Base-by-base conservation (phyloP, 2,329 filamentous ascomycete species). In the Ambrosiella beaveri region DNA sequence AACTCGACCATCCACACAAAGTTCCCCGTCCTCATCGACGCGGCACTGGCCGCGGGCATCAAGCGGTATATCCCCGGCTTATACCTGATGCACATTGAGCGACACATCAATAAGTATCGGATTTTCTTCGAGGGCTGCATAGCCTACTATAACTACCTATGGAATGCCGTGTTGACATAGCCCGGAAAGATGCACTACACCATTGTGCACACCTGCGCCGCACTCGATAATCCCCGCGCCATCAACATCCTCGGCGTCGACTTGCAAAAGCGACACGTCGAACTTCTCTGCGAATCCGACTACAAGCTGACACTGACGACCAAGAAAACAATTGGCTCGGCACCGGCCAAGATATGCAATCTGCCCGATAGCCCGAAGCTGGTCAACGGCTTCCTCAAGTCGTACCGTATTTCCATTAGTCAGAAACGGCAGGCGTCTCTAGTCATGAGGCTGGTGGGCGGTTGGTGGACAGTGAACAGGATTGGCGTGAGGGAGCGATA, bases 111-210 rank as follows among this genome's bases (percentile, higher is more conserved):
- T 17, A n/a, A 37, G 19, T n/a, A 8, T 3, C 47, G 54, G 9
- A 45, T 58, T 19, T 4, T 58, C 41, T 39, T 47, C 11, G 50
- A 54, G 9, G 40, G 54, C 27, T 19, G 51, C 8, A 49, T 17
- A 38, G 57, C 50, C 11, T 58, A 58, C 17, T 53, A 58, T 37
- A 37, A 38, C n/a, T 58, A 58, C 12, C 11, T 58, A 12, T n/a
- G 51, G n/a, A 54, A 54, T 27, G 51, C 36, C 12, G 51, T 54
- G 7, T 19, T 54, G 13, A 0, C 2, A 13, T 2, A 27, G 13
- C 13, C 51, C 5, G 35, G 51, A 4, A 8, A 36, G 13, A 58
- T 58, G 57, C 12, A 13, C n/a, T 58, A 45, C 36, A 54, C 50
- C 4, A 36, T 47, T 7, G n/a, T 58, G 12, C 47, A 40, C 37